Evolutionary conservation across 257 asterid genomes (phyloP).

Genomic region (Penstemon barbatus): DNA sequence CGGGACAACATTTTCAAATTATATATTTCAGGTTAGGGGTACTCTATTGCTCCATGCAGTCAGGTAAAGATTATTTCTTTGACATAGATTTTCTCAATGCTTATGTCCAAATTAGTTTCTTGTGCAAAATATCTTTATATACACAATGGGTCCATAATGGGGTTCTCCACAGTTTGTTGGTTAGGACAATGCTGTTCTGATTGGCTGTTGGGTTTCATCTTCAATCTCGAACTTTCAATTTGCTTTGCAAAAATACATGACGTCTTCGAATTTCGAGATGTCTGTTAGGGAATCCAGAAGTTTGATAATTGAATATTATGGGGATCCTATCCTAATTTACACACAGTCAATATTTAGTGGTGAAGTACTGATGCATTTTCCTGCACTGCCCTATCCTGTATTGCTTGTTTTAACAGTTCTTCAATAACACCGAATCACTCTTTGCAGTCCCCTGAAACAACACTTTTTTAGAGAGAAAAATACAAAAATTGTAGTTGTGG

Average conservation of each 20-base stretch:
- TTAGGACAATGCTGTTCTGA: background rate
- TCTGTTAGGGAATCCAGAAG: conserved; percentile 1
- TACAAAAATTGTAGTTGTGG: background rate
- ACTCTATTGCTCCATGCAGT: too few species aligned
- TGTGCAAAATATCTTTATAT: background rate
- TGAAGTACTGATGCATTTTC: background rate
- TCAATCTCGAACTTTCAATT: background rate
- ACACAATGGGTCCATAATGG: background rate
- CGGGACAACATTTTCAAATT: too few species aligned
- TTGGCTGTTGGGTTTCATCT: background rate
- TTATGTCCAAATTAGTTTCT: background rate
- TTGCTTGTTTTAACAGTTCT: conserved; percentile 1
- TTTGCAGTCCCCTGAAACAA: background rate
- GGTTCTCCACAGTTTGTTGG: background rate
- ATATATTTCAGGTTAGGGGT: too few species aligned
- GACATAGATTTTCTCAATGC: too few species aligned
- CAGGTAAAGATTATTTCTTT: too few species aligned
- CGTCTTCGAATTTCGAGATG: background rate
- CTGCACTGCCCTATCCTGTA: background rate
- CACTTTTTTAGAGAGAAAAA: background rate
- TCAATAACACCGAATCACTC: background rate
- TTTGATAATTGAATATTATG: background rate
- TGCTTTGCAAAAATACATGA: background rate
- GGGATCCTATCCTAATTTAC: background rate
- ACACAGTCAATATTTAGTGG: too few species aligned